Evolutionary conservation across 768 basidiomycete genomes (phyloP), one percentile per base, ranked within the genome.

Genomic region (Hericium alpestre): DNA sequence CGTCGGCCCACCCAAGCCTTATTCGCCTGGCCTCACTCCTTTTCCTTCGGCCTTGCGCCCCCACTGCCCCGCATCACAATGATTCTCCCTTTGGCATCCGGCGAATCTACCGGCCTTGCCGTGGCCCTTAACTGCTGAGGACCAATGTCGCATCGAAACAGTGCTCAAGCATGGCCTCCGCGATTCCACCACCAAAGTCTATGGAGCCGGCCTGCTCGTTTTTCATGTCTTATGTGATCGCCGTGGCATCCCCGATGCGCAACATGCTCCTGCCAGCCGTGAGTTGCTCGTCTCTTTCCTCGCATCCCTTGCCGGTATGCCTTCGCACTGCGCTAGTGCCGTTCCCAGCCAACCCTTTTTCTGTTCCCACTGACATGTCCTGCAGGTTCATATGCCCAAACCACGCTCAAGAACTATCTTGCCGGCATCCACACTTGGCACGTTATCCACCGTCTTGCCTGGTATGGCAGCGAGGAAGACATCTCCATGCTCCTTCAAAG

Each of bases 391-490:
- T 74, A 74, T 56, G 56, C 74, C 0, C 66, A 64, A 0, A 58
- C 54, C 13, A 67, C 74, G 0, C 59, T 79, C 0, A 39, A 51
- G 1, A 78, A 77, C 62, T 76, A 74, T 54, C 22, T 76, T 0
- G 59, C 60, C 2, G 73, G 71, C 0, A 43, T 79, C 0, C 61
- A 70, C 1, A 76, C 78, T 1, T 81, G 78, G 78, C 77, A 81
- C 59, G 64, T 72, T 0, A 51, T 79, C 0, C 76, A 81, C 56
- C 66, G 75, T 0, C 4, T 73, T 0, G 43, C 25, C 0, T 78
- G 73, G 72, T 46, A 13, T 0, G 55, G 71, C 1, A 59, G 72
- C 22, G 48, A 66, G 0, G 46, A 47, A 0, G 63, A 71, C 18
- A 37, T 74, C 11, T 64, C 72, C 0, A 56, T 65, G 0, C 32